These are phyloP conservation scores for Globisporangium nodosum DNA, from an alignment of 352 stramenopile genomes.

Conservation along the genomic window DNA sequence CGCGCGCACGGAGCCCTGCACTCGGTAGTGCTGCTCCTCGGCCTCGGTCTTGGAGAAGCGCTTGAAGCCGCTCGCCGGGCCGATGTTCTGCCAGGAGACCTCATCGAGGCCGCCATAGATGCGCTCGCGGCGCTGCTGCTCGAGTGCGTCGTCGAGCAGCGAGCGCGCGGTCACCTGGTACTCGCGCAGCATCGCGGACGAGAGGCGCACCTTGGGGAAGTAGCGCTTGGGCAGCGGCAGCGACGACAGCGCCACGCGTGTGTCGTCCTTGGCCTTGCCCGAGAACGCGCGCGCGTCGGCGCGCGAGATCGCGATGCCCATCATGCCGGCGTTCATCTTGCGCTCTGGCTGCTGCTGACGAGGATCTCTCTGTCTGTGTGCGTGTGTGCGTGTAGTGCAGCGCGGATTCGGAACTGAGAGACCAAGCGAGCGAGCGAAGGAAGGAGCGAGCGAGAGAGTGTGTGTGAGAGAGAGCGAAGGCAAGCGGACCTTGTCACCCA, in stretches of 20 bases:
- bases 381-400: neutral
- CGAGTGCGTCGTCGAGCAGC: slow-evolving; percentile 43
- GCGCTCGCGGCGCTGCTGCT: slow-evolving; percentile 28
- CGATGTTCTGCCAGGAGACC: slow-evolving; percentile 49
- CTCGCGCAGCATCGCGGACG: slow-evolving; percentile 21
- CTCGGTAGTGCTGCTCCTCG: slow-evolving; percentile 38
- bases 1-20: slow-evolving; percentile 49
- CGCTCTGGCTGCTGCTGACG: neutral
- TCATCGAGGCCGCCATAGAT: slow-evolving; percentile 36
- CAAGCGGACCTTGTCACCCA: neutral
- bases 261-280: slow-evolving; percentile 6
- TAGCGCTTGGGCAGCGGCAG: slow-evolving; percentile 47
- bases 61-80: slow-evolving; percentile 43
- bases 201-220: slow-evolving; percentile 41
- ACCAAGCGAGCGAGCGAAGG: neutral
- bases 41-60: slow-evolving; percentile 46
- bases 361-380: neutral
- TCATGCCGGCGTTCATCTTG: slow-evolving; percentile 5
- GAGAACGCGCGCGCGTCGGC: slow-evolving; percentile 13
- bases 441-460: too few species aligned
- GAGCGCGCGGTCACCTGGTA: slow-evolving; percentile 33
- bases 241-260: slow-evolving; percentile 10
- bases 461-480: neutral
- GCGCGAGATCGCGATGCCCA: slow-evolving; percentile 11
- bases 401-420: neutral